phyloP scores from a whole-genome alignment of 208 protist species.

The Herpetomonas samuelpessoai region DNA sequence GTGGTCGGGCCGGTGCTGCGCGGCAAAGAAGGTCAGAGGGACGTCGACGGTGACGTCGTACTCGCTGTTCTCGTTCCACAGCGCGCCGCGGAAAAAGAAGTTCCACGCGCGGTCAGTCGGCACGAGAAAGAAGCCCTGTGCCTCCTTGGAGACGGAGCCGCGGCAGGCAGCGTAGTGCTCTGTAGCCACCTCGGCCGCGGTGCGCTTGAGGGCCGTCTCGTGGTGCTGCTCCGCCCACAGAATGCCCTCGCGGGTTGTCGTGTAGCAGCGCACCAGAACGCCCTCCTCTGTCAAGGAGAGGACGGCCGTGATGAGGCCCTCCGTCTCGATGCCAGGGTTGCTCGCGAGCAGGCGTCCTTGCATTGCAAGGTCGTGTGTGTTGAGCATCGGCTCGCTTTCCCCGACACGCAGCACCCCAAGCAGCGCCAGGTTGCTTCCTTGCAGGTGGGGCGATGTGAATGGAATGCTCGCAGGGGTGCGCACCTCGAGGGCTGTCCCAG shows the following conservation, averaged over 20 bases:
- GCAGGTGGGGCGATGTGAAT: slow-evolving; percentile 47
- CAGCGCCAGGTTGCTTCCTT: slow-evolving; percentile 71
- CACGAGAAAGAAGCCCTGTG: slow-evolving; percentile 79
- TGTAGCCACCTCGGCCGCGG: slow-evolving; percentile 41
- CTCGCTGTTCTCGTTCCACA: slow-evolving; percentile 70
- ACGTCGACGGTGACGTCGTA: slow-evolving; percentile 76
- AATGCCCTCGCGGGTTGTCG: slow-evolving; percentile 76
- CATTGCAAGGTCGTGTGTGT: slow-evolving; percentile 78
- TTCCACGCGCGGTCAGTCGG: slow-evolving; percentile 78
- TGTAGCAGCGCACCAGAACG: slow-evolving; percentile 71
- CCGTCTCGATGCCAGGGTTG: slow-evolving; percentile 64
- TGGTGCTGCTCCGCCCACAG: slow-evolving; percentile 62
- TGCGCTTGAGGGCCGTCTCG: slow-evolving; percentile 46
- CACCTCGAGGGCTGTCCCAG: slow-evolving; percentile 55
- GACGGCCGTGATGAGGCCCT: slow-evolving; percentile 33
- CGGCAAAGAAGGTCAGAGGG: slow-evolving; percentile 68
- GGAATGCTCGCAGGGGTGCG: slow-evolving; percentile 69
- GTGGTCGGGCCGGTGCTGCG: slow-evolving; percentile 78
- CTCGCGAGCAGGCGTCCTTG: slow-evolving; percentile 64
- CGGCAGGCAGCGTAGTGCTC: slow-evolving; percentile 54
- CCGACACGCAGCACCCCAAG: slow-evolving; percentile 76
- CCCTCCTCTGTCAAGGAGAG: slow-evolving; percentile 67
- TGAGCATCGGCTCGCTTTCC: slow-evolving; percentile 57
- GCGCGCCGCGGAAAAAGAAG: slow-evolving; percentile 80
- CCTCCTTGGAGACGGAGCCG: slow-evolving; percentile 57